Conservation (phyloP, 2,329 filamentous ascomycete species). For the Beauveria sp. region DNA sequence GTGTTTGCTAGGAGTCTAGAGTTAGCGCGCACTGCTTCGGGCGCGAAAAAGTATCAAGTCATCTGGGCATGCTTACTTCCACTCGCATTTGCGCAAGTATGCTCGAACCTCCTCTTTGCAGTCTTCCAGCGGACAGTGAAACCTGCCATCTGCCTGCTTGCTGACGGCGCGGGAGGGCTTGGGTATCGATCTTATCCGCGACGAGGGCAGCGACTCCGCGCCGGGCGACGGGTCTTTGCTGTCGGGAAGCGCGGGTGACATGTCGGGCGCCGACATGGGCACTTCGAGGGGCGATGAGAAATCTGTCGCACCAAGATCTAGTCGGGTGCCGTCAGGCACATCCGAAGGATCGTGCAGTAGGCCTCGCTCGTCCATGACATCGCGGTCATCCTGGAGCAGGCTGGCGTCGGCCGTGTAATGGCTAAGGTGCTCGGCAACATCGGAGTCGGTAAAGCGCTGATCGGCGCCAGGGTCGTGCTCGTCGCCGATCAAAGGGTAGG, state of each 20-base stretch:
- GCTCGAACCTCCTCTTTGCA: constrained; percentile 58
- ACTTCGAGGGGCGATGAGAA: constrained; percentile 29
- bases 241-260: constrained; percentile 26
- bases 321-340: constrained; percentile 30
- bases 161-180: constrained; percentile 51
- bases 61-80: constrained; percentile 62
- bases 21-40: constrained; percentile 14
- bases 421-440: constrained; percentile 34
- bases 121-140: constrained; percentile 62
- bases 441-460: constrained; percentile 35
- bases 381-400: constrained; percentile 31
- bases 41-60: neutral
- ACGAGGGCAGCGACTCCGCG: constrained; percentile 25
- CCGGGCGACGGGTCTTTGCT: constrained; percentile 28
- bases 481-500: constrained; percentile 40
- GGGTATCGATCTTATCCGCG: constrained; percentile 44
- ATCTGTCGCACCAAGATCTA: constrained; percentile 28
- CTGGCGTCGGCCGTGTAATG: constrained; percentile 34
- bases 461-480: constrained; percentile 33
- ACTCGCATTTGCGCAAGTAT: constrained; percentile 84
- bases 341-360: constrained; percentile 27
- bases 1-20: constrained; percentile 61
- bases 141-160: constrained; percentile 67
- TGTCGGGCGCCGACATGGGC: constrained; percentile 22
- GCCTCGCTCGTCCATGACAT: constrained; percentile 26